A percentile compares a stretch with the other conserved stretches of the same genome.
Conservation (phyloP, 192 early-diverging fungal genomes). For the Bifiguratus adelaidae region DNA sequence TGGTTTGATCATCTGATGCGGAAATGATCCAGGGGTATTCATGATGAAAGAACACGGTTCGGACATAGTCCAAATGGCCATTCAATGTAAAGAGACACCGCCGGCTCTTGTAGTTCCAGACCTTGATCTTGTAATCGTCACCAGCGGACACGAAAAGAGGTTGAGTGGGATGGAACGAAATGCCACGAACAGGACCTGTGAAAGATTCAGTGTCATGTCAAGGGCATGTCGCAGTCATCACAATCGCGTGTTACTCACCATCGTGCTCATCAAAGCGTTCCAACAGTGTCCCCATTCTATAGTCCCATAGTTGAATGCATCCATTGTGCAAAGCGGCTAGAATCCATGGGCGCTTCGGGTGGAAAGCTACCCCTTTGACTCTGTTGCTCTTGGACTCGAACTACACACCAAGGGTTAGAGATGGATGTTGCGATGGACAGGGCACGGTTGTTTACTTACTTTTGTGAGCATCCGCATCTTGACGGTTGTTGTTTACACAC, state of each 20-base stretch:
- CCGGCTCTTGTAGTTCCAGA: conserved; percentile 98
- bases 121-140: conserved; percentile 99
- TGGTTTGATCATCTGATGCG: conserved; percentile 96
- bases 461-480: conserved; percentile 77
- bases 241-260: conserved; percentile 39
- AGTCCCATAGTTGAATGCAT: conserved; percentile 98
- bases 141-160: conserved; percentile 96
- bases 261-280: conserved; percentile 99
- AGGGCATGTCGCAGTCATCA: background rate
- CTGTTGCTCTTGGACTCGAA: conserved; percentile 99
- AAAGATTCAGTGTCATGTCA: background rate
- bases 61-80: conserved; percentile 97
- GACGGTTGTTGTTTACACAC: too few species aligned
- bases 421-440: background rate
- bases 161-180: conserved; percentile 93
- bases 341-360: conserved; percentile 98
- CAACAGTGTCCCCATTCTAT: conserved; percentile 95
- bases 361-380: conserved; percentile 93
- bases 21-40: conserved; percentile 98
- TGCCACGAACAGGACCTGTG: conserved; percentile 90
- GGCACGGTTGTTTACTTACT: conserved; percentile 22
- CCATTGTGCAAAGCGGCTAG: conserved; percentile 96
- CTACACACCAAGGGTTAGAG: conserved; percentile 25
- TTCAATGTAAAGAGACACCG: conserved; percentile 94
- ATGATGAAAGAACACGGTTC: conserved; percentile 93